Evolutionary conservation across 192 early-diverging fungal species (phyloP), one percentile per base, ranked within the genome.

Genomic region (Mortierella antarctica): DNA sequence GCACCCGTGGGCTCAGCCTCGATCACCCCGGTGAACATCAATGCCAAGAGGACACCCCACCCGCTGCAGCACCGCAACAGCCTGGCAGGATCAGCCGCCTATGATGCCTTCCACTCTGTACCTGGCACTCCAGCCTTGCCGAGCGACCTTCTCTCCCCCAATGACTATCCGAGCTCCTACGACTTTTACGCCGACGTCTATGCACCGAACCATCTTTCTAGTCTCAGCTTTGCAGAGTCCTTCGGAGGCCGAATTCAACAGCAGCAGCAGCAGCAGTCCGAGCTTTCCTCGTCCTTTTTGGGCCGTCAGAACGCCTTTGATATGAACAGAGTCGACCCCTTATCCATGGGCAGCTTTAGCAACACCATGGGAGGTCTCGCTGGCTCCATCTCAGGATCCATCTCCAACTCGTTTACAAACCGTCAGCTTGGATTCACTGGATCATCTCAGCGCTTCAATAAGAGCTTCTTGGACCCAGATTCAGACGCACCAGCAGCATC

Each of bases 111-210:
- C 31, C 84, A 84, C 58, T 80, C 68, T 7, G 82, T 76, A 1
- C 80, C 86, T 39, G 74, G 73, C 79, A 78, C 66, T 64, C 80
- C 82, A 18, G 84, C 87, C 42, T 54, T 90, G 7, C 89, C 89
- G 10, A 87, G 86, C 57, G 87, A 90, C 62, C 64, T 90, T 14
- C 67, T 90, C 23, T 87, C 89, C 23, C 87, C 89, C 51, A 75
- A 83, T 48, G 86, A 88, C 62, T 88, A 88, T 58, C 54, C 74
- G 15, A 80, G 77, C 65, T 67, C 64, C 54, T 88, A 88, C 68
- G 86, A 88, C 70, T 83, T 85, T 68, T 87, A 85, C 63, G 79
- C 84, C 45, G 86, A 88, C 55, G 82, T 85, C 21, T 84, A 82
- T 67, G 72, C 74, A 52, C 53, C 86, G 70, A 75, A 73, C 69